Evolutionary conservation across 495 filamentous ascomycete species (phyloP).

Genomic region (Lophiotrema nucula): DNA sequence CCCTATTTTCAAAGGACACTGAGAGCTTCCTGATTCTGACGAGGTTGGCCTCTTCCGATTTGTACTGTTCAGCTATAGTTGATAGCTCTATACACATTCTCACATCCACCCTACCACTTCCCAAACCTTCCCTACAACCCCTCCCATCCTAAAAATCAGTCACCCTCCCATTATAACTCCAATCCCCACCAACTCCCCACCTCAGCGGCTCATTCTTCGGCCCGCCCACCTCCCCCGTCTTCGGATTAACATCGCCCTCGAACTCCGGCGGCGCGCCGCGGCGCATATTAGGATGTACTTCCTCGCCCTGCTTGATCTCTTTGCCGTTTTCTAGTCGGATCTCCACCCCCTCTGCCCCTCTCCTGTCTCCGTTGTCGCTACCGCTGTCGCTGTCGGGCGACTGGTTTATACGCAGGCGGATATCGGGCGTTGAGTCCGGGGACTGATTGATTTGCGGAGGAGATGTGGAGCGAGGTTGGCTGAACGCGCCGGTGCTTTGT

Average conservation of each 20-base stretch:
- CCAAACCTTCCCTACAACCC: background rate
- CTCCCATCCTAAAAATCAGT: slow-evolving; percentile 74
- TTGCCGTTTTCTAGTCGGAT: slow-evolving; percentile 3
- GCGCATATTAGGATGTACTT: slow-evolving; percentile 68
- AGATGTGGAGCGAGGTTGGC: slow-evolving; percentile 52
- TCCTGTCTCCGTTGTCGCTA: background rate
- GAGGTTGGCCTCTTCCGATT: too few species aligned
- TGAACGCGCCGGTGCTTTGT: slow-evolving; percentile 70
- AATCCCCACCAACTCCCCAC: slow-evolving; percentile 81
- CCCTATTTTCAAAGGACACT: too few species aligned
- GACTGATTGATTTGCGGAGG: slow-evolving; percentile 42
- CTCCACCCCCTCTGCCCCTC: slow-evolving; percentile 13
- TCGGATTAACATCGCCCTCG: slow-evolving; percentile 86
- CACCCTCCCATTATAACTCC: slow-evolving; percentile 92
- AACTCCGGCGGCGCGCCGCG: slow-evolving; percentile 85
- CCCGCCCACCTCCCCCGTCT: slow-evolving; percentile 93
- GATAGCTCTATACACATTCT: too few species aligned
- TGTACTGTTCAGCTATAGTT: too few species aligned
- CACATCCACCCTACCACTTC: background rate
- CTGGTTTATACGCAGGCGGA: background rate
- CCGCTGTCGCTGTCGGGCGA: background rate
- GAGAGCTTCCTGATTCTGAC: too few species aligned
- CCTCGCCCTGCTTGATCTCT: slow-evolving; percentile 50
- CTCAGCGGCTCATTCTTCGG: slow-evolving; percentile 96
- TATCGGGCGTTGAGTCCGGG: slow-evolving; percentile 30